Base-by-base conservation (phyloP, 2,329 filamentous ascomycete genomes). In the Fusarium subglutinans region DNA sequence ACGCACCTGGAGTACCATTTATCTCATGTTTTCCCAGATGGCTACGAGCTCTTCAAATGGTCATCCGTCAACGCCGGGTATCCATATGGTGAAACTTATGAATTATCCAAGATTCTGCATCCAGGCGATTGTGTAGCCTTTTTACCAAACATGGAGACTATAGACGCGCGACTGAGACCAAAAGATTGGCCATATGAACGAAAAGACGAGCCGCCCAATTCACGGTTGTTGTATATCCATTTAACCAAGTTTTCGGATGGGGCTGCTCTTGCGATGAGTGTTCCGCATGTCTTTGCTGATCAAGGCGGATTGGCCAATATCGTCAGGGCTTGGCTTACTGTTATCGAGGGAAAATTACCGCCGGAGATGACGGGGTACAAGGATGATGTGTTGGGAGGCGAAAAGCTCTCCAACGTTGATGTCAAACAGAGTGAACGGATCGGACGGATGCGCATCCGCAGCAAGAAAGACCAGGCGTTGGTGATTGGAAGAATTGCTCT, bases 11-110 rank as follows among this genome's bases (percentile, higher is more conserved):
- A 72, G 26, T 72, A 72, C 18, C 51, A 38, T 30, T 3, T 70
- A 14, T 66, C 69, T 9, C 17, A 55, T 47, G 24, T 10, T 1
- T 72, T 72, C 22, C 20, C 44, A 3, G 53, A 56, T 15, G 53
- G 28, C 2, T 66, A 66, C 5, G 22, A 24, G 11, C 61, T 70
- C 17, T 70, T 72, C 14, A 54, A 40, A 30, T 72, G 69, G 69
- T 63, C 57, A 2, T 48, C 24, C 1, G 24, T 37, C 4, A 58
- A 30, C 20, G 18, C 41, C 1, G 41, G 41, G 1, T 48, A 37
- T 18, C 51, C 55, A 0, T 58, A 58, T 5, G 55, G 38, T 1
- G 59, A 57, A 14, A 44, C 40, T 0, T 26, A 48, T 3, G 45
- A 56, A 7, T 2, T 63, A 2, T 44, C 63, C 2, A 18, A 22